Percentiles rank a stretch among this genome's conserved stretches.
Conservation (phyloP, 139 green algal species). For the Chlorella ohadii region DNA sequence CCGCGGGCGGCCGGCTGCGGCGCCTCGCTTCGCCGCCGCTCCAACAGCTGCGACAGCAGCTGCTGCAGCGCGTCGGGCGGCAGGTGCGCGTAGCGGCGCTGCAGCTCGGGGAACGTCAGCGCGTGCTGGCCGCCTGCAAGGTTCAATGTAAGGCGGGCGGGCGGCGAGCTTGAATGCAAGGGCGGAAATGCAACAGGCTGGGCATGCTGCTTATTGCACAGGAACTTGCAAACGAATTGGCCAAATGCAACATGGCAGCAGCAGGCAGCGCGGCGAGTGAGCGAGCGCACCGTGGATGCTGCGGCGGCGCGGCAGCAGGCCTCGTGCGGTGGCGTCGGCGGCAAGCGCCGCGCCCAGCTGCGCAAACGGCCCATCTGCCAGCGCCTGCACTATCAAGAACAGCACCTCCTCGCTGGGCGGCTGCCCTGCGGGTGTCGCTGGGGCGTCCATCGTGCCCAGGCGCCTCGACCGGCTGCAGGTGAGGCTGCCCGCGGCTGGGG, state of each 20-base stretch:
- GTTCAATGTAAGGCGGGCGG: neutral
- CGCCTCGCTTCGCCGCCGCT: constrained; percentile 4
- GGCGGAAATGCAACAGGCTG: no score
- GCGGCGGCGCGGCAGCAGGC: constrained; percentile 63
- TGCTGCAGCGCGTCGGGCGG: constrained; percentile 44
- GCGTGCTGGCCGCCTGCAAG: constrained; percentile 50
- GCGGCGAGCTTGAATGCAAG: no score
- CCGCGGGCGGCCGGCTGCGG: constrained; percentile 32
- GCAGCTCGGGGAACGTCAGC: constrained; percentile 34
- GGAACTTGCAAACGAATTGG: no score
- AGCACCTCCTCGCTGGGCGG: constrained; percentile 42
- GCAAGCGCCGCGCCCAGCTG: constrained; percentile 46
- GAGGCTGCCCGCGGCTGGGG: no score
- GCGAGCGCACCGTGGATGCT: constrained; percentile 49
- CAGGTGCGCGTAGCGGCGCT: constrained; percentile 47
- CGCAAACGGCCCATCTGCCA: constrained; percentile 45
- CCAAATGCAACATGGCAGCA: neutral
- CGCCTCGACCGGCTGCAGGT: no score
- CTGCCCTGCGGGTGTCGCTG: neutral
- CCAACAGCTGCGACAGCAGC: constrained; percentile 56
- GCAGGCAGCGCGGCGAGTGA: neutral
- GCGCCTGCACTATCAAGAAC: constrained; percentile 57
- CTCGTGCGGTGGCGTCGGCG: constrained; percentile 36
- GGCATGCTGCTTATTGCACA: no score
- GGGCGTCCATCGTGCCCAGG: neutral